Evolutionary conservation across 805 yeast genomes (phyloP).

Genomic region (Maudiozyma barnettii): DNA sequence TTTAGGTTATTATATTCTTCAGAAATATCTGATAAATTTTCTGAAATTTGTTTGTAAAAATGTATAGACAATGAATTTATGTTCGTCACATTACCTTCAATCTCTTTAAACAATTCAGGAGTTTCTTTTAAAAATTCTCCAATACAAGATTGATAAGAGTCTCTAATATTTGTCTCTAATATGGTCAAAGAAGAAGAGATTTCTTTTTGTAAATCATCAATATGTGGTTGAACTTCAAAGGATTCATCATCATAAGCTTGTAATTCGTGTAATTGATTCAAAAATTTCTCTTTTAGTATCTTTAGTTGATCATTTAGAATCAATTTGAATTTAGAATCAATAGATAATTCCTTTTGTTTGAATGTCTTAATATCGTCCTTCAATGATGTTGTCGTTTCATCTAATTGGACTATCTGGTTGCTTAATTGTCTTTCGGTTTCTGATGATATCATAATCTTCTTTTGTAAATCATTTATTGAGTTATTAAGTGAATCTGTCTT

Average conservation of each 20-base stretch:
- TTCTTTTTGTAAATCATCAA: constrained; percentile 15
- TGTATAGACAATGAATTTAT: constrained; percentile 12
- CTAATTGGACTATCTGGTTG: constrained; percentile 17
- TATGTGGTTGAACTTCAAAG: constrained; percentile 10
- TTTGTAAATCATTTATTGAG: constrained; percentile 19
- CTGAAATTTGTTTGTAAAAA: constrained; percentile 16
- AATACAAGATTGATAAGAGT: constrained; percentile 18
- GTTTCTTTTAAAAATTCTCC: constrained; percentile 16
- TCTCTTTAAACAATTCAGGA: constrained; percentile 15
- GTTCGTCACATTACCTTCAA: constrained; percentile 13
- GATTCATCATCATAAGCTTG: constrained; percentile 3
- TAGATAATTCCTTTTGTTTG: constrained; percentile 14
- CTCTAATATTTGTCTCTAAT: constrained; percentile 14
- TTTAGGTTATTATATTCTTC: constrained; percentile 27
- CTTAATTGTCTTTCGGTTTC: constrained; percentile 11
- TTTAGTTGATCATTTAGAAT: constrained; percentile 19
- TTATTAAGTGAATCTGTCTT: constrained; percentile 19
- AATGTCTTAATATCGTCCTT: constrained; percentile 15
- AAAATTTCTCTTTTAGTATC: constrained; percentile 11
- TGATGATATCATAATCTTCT: constrained; percentile 20
- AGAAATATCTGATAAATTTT: constrained; percentile 23
- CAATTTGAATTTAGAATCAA: constrained; percentile 14
- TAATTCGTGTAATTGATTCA: constrained; percentile 10
- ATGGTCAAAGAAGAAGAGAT: constrained; percentile 9
- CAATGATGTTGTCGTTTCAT: constrained; percentile 13